phyloP scores from a whole-genome alignment of 495 filamentous ascomycete genomes.

The Daldinia grandis region DNA sequence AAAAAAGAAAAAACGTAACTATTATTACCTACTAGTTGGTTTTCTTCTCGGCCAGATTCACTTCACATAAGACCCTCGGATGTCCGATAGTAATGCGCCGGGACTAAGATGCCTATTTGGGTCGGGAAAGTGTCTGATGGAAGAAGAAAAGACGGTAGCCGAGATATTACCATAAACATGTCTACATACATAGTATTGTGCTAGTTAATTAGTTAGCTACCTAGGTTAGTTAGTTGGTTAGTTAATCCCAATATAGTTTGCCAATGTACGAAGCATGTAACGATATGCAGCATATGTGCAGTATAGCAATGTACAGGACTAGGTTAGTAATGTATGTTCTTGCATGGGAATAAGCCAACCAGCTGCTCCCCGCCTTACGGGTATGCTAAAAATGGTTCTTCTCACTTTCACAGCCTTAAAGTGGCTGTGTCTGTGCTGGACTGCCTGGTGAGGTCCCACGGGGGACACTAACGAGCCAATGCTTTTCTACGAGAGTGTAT shows the following conservation, averaged over 20 bases:
- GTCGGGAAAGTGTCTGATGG: constrained; percentile 14
- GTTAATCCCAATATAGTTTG: too few relatives aligned
- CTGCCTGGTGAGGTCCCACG: background rate
- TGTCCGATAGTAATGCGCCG: constrained; percentile 25
- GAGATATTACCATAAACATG: constrained; percentile 4
- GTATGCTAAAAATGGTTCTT: constrained; percentile 14
- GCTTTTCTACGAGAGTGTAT: background rate
- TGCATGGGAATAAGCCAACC: background rate
- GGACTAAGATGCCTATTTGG: constrained; percentile 30
- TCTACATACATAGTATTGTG: background rate
- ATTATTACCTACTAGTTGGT: background rate
- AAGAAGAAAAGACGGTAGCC: constrained; percentile 19
- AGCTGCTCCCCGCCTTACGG: constrained; percentile 8
- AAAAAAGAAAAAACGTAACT: background rate
- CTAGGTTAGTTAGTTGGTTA: too few relatives aligned
- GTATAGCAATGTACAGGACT: background rate
- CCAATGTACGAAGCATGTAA: background rate
- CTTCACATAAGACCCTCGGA: constrained; percentile 22
- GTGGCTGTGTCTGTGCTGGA: constrained; percentile 9
- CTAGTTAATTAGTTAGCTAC: background rate
- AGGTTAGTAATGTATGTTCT: background rate
- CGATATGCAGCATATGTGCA: background rate
- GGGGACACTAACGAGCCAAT: constrained; percentile 24
- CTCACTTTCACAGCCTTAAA: constrained; percentile 6
- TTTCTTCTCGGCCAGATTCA: constrained; percentile 16